Percentiles rank a stretch among this genome's conserved stretches.
These are phyloP conservation scores for Geotrichum reessii DNA, from an alignment of 1,139 yeast genomes.

Conservation along the genomic window DNA sequence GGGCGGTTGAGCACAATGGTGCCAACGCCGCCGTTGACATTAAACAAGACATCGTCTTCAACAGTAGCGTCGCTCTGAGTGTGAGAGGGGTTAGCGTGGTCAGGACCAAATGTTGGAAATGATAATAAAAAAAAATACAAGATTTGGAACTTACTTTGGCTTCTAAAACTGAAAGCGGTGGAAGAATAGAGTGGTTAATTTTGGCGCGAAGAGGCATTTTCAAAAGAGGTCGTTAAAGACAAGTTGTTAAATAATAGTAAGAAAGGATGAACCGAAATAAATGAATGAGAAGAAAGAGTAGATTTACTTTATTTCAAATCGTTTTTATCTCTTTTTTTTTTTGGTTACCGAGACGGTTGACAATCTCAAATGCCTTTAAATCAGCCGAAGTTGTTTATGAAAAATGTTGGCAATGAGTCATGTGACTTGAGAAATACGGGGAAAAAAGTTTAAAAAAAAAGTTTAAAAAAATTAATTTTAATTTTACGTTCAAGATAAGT, in stretches of 20 bases:
- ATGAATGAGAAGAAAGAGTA: too few species aligned
- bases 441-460: too few species aligned
- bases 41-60: slow-evolving; percentile 54
- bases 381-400: too few species aligned
- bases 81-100: neutral
- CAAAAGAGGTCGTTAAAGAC: neutral
- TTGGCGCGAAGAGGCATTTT: slow-evolving; percentile 30
- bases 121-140: neutral
- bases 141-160: slow-evolving; percentile 3
- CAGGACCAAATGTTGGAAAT: neutral
- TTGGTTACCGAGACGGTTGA: too few species aligned
- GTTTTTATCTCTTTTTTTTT: too few species aligned
- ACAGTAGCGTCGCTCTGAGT: slow-evolving; percentile 19
- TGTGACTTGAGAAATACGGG: too few species aligned
- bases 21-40: slow-evolving; percentile 61
- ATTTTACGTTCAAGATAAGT: too few species aligned
- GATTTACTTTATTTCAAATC: too few species aligned
- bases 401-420: too few species aligned
- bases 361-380: too few species aligned
- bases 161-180: slow-evolving; percentile 15
- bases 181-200: slow-evolving; percentile 21
- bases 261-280: too few species aligned
- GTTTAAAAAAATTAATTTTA: too few species aligned
- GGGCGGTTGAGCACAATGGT: slow-evolving; percentile 74
- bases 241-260: neutral